Conservation (phyloP, 352 stramenopile species). For the Pythium phragmiticola region DNA sequence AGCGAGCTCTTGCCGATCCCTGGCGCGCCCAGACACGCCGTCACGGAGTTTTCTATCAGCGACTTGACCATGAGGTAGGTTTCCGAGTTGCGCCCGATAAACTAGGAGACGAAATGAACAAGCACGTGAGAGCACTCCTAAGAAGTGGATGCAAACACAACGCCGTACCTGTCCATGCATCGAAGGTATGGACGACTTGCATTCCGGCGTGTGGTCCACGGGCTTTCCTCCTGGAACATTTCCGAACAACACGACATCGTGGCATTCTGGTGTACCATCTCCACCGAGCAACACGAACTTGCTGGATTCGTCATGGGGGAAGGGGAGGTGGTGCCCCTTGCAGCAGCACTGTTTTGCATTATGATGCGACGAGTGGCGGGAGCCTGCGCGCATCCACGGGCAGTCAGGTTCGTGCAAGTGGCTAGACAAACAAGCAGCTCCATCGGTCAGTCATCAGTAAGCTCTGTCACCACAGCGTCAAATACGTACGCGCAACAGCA, state of each 20-base stretch:
- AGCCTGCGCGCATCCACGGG: conserved; percentile 62
- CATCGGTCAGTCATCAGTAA: not conserved
- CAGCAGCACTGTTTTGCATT: conserved; percentile 70
- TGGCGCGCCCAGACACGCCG: conserved; percentile 65
- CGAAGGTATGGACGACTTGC: conserved; percentile 69
- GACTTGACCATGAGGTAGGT: conserved; percentile 80
- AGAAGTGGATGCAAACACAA: not conserved
- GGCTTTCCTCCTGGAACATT: conserved; percentile 59
- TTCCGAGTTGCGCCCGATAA: conserved; percentile 78
- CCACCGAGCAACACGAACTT: conserved; percentile 73
- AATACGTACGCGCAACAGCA: conserved; percentile 79
- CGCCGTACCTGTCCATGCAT: conserved; percentile 64
- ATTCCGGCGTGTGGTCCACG: conserved; percentile 64
- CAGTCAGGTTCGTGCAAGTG: conserved; percentile 72
- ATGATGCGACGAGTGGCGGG: conserved; percentile 67
- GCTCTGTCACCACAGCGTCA: not conserved
- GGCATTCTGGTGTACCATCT: conserved; percentile 30
- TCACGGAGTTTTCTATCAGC: conserved; percentile 70
- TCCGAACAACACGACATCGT: conserved; percentile 75
- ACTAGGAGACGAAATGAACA: conserved; percentile 28
- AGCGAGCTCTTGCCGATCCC: conserved; percentile 84
- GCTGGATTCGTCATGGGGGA: conserved; percentile 80
- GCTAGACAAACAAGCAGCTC: not conserved
- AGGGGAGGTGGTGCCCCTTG: conserved; percentile 60
- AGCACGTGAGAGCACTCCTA: not conserved